Base-by-base conservation (phyloP, 1,284 basidiomycete species). In the Boletus sp. region DNA sequence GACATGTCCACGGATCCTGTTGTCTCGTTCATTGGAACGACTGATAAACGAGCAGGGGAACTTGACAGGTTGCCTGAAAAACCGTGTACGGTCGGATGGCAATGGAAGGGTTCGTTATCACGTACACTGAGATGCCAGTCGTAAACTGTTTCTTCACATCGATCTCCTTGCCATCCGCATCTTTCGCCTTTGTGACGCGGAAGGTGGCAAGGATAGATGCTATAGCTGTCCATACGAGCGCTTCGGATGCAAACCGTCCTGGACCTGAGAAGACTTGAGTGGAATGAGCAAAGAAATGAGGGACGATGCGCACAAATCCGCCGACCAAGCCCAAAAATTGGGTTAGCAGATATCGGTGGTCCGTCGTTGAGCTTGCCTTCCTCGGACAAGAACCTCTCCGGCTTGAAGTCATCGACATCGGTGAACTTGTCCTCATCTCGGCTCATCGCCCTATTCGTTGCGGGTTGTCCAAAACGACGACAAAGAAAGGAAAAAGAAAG, bases 321-420 rank as follows among this genome's bases (percentile, higher is more conserved):
- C 20, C 74, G 70, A 33, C 78, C 78, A 53, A 74, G 73, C 4
- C 78, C 78, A 54, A 79, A 79, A 20, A 75, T 67, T 9, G 73
- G 71, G 43, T 75, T 71, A 31, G 68, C 60, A 7, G 77, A 73
- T 42, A 75, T 67, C 0, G 69, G 61, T 3, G 72, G 68, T 1
- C 68, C 68, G 7, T 54, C 55, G 13, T 45, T 35, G 45, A 63
- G 65, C n/a, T 59, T 61, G 18, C 67, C 66, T 1, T 61, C 45
- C 13, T 51, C 42, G 18, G 58, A 45, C 24, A 68, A 37, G 53
- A 67, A 71, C 42, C 66, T 53, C 22, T 71, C 66, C 9, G 69
- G 66, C 29, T 44, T 52, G 39, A 71, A 68, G 4, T 57, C 65
- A 2, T 69, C 69, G 11, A 52, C 52, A 13, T 67, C 67, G 3